A percentile compares a stretch with the other conserved stretches of the same genome.
phyloP scores from a whole-genome alignment of 2,329 filamentous ascomycete genomes.

The Fusarium albosuccineum region DNA sequence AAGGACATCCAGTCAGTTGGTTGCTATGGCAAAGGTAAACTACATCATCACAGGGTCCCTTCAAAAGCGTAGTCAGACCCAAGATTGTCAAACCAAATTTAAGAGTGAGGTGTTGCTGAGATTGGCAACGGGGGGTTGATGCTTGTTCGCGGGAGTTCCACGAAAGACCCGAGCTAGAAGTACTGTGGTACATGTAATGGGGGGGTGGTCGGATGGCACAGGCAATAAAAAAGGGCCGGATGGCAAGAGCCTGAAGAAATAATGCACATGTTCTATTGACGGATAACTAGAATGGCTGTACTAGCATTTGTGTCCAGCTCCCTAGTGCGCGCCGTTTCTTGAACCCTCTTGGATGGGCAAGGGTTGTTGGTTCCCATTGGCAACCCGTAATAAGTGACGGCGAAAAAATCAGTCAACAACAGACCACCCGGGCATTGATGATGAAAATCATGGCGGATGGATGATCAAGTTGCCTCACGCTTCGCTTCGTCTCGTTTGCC shows the following conservation, averaged over 20 bases:
- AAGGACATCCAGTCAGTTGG: conserved; percentile 15
- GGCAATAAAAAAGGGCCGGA: not conserved
- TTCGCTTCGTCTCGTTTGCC: conserved; percentile 2
- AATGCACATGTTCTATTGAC: not conserved
- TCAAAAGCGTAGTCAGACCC: not conserved
- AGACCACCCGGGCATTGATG: conserved; percentile 6
- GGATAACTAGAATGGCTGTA: not conserved
- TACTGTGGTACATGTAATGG: conserved; percentile 1
- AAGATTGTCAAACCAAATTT: not conserved
- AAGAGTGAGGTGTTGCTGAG: conserved; percentile 33
- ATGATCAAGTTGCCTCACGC: conserved; percentile 1
- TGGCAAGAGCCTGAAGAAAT: no score
- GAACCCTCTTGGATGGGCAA: not conserved
- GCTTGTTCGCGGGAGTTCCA: conserved; percentile 32
- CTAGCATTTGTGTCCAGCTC: not conserved
- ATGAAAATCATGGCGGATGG: conserved; percentile 24
- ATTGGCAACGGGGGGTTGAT: conserved; percentile 34
- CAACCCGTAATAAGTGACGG: conserved; percentile 16
- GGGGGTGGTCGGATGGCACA: conserved; percentile 6
- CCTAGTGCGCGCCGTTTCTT: not conserved
- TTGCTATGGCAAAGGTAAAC: conserved; percentile 4
- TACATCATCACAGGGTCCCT: not conserved
- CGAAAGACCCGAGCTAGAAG: conserved; percentile 25
- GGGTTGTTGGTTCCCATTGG: conserved; percentile 13
- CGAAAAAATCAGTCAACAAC: conserved; percentile 18